Base-by-base conservation (phyloP, 192 early-diverging fungal species). In the Coemansia javaensis region DNA sequence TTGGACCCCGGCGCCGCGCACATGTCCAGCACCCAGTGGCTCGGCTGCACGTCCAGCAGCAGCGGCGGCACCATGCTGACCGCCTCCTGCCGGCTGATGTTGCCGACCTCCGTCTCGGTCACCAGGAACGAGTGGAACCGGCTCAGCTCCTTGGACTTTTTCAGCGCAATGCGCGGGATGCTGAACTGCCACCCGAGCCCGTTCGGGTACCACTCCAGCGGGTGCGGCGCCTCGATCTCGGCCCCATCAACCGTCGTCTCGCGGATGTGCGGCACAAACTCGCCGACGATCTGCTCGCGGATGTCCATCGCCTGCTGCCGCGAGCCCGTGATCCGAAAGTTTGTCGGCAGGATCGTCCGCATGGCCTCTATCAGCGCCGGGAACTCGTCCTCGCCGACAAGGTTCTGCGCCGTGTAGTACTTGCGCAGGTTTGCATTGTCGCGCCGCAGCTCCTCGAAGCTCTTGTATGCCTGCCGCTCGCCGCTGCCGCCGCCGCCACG, bases 1-100 rank as follows among this genome's bases (percentile, higher is more conserved):
- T 99, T 99, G 53, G 90, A 92, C 53, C 97, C 97, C 21, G 97
- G 97, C 30, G 97, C 93, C 24, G 97, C 97, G 64, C 97, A 99
- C 94, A 91, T 96, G 44, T 93, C 89, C 49, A 90, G 72, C 20
- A 94, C 88, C 47, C 71, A 78, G 60, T 99, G 94, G 40, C 86
- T 67, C 12, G 91, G 82, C 60, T 91, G 71, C 17, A 98, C 87
- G 56, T 94, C 90, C 50, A 99, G 76, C 20, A 98, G 61, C 50
- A 93, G 71, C 33, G 89, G 88, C n/a, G 97, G 97, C 50, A 98
- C 91, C 97, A 99, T 99, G 68, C 86, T 89, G 40, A 98, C 94
- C 4, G 86, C 88, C 53, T 98, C 94, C 75, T 99, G 97, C 34
- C 94, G 80, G 62, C 84, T 90, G 42, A 98, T 87, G 69, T 99